Evolutionary conservation across 257 asterid genomes (phyloP).

Genomic region (Datura wrightii): DNA sequence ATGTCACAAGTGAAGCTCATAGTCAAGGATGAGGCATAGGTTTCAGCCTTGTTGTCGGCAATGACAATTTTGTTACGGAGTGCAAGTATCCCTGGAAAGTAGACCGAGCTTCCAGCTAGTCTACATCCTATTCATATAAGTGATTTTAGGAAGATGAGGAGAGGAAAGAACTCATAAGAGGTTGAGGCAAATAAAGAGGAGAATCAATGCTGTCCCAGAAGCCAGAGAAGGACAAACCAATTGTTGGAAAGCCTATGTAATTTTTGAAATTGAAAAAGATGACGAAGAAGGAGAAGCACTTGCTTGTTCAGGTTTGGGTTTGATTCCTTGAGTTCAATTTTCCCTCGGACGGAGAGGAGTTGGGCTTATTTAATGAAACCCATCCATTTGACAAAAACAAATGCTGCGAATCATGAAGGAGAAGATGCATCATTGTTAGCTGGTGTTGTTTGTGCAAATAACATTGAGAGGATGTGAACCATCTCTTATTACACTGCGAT

Average conservation of each 20-base stretch:
- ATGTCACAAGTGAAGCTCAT: slow-evolving; percentile 13
- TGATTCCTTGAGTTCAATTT: neutral
- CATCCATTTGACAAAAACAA: neutral
- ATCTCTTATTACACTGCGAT: neutral
- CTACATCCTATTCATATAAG: neutral
- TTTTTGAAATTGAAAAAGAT: neutral
- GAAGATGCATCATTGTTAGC: neutral
- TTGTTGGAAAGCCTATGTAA: neutral
- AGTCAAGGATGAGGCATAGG: neutral
- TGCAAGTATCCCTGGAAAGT: neutral
- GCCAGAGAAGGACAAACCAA: neutral
- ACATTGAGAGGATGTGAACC: neutral
- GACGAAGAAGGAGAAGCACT: neutral
- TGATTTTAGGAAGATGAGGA: neutral
- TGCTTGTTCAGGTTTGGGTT: neutral
- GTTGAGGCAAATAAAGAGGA: neutral
- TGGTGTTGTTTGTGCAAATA: neutral
- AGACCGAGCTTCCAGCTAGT: neutral
- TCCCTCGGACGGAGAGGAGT: neutral
- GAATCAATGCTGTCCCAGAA: neutral
- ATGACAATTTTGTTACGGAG: neutral
- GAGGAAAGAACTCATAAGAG: neutral
- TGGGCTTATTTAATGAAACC: neutral
- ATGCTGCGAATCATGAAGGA: neutral
- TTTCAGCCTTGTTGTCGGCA: neutral